Conservation (phyloP, 1,284 basidiomycete genomes). For the Ustilago esculenta region DNA sequence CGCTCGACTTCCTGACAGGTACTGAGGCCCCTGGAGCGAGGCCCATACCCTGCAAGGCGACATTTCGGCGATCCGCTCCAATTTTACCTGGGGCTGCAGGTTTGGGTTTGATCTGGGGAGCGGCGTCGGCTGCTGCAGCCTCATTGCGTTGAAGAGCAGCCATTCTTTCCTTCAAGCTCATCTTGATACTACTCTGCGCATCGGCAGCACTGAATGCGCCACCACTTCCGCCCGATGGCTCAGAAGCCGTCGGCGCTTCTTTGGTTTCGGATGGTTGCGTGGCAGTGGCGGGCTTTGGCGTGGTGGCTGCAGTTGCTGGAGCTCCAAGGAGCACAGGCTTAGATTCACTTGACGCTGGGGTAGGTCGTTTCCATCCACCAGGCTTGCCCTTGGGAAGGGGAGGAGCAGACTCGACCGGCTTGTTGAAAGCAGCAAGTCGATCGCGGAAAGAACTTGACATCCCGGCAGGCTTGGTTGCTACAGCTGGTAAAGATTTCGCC, state of each 20-base stretch:
- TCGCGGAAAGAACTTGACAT: conserved; percentile 61
- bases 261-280: conserved; percentile 4
- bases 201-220: conserved; percentile 60
- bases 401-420: conserved; percentile 51
- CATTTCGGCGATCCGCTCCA: conserved; percentile 40
- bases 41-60: conserved; percentile 50
- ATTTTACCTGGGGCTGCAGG: conserved; percentile 44
- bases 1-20: conserved; percentile 18
- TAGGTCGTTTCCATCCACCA: conserved; percentile 62
- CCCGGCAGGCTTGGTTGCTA: conserved; percentile 50
- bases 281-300: conserved; percentile 11
- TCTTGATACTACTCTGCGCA: conserved; percentile 64
- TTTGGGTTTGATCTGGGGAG: conserved; percentile 42
- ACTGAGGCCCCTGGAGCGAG: conserved; percentile 29
- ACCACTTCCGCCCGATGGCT: conserved; percentile 10
- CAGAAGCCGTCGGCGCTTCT: conserved; percentile 13
- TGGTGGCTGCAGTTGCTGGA: conserved; percentile 14
- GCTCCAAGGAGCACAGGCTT: conserved; percentile 56
- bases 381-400: conserved; percentile 60
- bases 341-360: conserved; percentile 38
- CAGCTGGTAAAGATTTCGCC: conserved; percentile 39
- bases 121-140: conserved; percentile 23
- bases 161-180: conserved; percentile 66
- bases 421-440: conserved; percentile 66
- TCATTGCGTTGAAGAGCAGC: conserved; percentile 63